Percentiles rank a stretch among this genome's conserved stretches.
Conservation (phyloP, 2,329 filamentous ascomycete species). For the Trichoderma aggressivum region DNA sequence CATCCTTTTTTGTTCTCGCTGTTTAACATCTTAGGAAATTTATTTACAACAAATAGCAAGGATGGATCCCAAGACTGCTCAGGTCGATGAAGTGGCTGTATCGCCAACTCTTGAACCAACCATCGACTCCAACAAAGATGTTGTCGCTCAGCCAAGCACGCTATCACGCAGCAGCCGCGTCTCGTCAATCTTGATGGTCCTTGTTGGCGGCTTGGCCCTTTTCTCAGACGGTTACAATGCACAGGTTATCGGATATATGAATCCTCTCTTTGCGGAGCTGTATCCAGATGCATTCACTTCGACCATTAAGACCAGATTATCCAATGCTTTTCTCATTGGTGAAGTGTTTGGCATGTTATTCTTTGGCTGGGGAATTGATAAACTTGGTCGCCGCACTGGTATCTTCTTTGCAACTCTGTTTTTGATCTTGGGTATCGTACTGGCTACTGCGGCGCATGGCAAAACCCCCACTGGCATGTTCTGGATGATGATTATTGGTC, state of each 20-base stretch:
- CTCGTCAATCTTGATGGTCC: conserved; percentile 20
- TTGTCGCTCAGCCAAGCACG: neutral
- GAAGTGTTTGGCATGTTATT: conserved; percentile 41
- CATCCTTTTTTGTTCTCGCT: neutral
- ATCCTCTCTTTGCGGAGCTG: conserved; percentile 30
- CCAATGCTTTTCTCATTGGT: conserved; percentile 40
- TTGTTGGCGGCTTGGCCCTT: conserved; percentile 31
- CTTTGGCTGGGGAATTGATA: conserved; percentile 43
- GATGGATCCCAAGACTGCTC: neutral
- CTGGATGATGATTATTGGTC: conserved; percentile 49
- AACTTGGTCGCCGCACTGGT: conserved; percentile 43
- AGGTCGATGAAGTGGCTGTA: neutral
- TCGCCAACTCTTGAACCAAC: neutral
- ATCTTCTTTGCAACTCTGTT: conserved; percentile 44
- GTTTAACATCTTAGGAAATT: neutral
- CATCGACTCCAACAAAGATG: neutral
- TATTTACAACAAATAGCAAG: neutral
- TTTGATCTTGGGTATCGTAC: conserved; percentile 44
- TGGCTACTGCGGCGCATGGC: conserved; percentile 44
- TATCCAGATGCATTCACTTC: conserved; percentile 34
- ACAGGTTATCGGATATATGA: conserved; percentile 34
- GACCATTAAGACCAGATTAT: conserved; percentile 37
- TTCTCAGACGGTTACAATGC: conserved; percentile 37
- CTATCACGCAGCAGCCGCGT: neutral
- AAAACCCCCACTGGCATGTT: conserved; percentile 43